phyloP scores from a whole-genome alignment of 345 rosid species.

The Zanthoxylum bungeanum region DNA sequence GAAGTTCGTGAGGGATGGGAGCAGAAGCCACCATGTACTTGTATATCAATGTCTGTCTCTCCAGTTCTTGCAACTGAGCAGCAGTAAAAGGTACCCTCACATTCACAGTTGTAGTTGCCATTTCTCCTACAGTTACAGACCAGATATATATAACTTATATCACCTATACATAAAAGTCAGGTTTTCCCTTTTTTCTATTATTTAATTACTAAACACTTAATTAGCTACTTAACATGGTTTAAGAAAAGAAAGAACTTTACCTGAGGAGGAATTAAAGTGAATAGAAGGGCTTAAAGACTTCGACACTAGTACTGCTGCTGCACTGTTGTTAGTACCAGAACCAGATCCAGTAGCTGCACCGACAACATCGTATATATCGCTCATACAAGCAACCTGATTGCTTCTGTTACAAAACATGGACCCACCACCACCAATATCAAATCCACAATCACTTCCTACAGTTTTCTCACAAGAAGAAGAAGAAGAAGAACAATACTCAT shows the following conservation, averaged over 20 bases:
- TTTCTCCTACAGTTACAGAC: slow-evolving; percentile 34
- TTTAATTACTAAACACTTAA: background rate
- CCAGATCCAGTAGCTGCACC: slow-evolving; percentile 22
- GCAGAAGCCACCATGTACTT: slow-evolving; percentile 54
- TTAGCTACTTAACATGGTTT: background rate
- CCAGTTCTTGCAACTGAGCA: slow-evolving; percentile 60
- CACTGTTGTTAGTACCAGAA: slow-evolving; percentile 3
- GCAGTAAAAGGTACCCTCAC: slow-evolving; percentile 44
- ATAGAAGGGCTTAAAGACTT: slow-evolving; percentile 21
- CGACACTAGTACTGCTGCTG: slow-evolving; percentile 20
- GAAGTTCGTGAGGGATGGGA: slow-evolving; percentile 57
- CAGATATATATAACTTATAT: background rate
- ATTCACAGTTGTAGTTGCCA: slow-evolving; percentile 32
- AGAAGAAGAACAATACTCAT: slow-evolving; percentile 20
- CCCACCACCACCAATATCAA: slow-evolving; percentile 27
- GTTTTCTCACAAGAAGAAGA: slow-evolving; percentile 14
- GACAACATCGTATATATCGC: slow-evolving; percentile 41
- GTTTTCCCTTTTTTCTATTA: background rate
- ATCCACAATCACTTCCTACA: slow-evolving; percentile 17
- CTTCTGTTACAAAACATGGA: slow-evolving; percentile 40
- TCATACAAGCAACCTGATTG: slow-evolving; percentile 35
- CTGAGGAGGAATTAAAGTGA: slow-evolving; percentile 34
- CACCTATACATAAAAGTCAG: background rate
- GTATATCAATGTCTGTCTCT: slow-evolving; percentile 49
- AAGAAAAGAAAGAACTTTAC: slow-evolving; percentile 28